Conservation (phyloP, 495 filamentous ascomycete genomes). For the Trichoderma parareesei region DNA sequence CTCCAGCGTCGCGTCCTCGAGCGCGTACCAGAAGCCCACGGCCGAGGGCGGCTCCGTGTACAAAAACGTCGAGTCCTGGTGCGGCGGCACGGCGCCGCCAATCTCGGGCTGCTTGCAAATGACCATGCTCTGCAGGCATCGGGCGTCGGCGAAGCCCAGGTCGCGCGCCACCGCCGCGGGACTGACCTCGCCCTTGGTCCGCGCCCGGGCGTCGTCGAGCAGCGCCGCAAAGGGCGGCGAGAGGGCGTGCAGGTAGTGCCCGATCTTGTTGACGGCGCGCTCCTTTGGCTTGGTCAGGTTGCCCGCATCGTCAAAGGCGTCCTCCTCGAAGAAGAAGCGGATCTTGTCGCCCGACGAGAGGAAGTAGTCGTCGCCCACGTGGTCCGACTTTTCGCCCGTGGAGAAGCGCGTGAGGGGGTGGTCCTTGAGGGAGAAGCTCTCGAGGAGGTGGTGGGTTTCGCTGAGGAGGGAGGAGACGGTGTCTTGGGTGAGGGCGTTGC, state of each 20-base stretch:
- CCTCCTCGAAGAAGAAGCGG: slow-evolving; percentile 95
- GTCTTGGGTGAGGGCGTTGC: slow-evolving; percentile 56
- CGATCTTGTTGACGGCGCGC: slow-evolving; percentile 91
- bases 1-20: slow-evolving; percentile 76
- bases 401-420: slow-evolving; percentile 93
- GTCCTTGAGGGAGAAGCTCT: slow-evolving; percentile 60
- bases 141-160: slow-evolving; percentile 66
- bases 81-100: slow-evolving; percentile 75
- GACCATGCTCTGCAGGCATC: slow-evolving; percentile 82
- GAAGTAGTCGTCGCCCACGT: slow-evolving; percentile 96
- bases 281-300: slow-evolving; percentile 65
- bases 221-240: slow-evolving; percentile 62
- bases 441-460: slow-evolving; percentile 67
- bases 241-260: slow-evolving; percentile 75
- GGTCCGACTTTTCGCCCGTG: slow-evolving; percentile 63
- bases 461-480: slow-evolving; percentile 61
- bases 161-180: slow-evolving; percentile 57
- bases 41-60: slow-evolving; percentile 88
- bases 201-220: slow-evolving; percentile 25
- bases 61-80: slow-evolving; percentile 87
- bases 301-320: slow-evolving; percentile 55
- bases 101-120: slow-evolving; percentile 98
- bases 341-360: slow-evolving; percentile 80
- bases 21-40: slow-evolving; percentile 91
- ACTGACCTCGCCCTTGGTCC: slow-evolving; percentile 18